phyloP scores from a whole-genome alignment of 768 basidiomycete genomes.

The Amanita molliuscula region DNA sequence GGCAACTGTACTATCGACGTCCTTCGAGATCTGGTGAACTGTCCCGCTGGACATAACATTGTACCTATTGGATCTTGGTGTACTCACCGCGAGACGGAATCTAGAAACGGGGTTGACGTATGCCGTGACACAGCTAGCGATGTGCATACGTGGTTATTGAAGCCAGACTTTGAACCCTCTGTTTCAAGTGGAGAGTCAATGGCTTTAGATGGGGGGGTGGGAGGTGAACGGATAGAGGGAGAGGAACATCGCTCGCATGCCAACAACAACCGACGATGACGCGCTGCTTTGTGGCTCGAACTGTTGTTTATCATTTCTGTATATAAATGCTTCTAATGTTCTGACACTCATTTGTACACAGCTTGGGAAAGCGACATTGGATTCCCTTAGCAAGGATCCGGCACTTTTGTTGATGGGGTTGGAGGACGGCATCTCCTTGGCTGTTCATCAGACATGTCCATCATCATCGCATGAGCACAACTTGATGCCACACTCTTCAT shows the following conservation, averaged over 20 bases:
- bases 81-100: conserved; percentile 44
- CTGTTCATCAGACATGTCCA: not conserved
- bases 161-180: conserved; percentile 50
- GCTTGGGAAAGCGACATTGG: no score
- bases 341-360: no score
- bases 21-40: conserved; percentile 52
- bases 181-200: conserved; percentile 34
- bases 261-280: no score
- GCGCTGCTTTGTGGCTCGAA: no score
- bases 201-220: conserved; percentile 14
- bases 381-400: no score
- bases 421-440: no score
- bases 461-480: no score
- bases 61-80: conserved; percentile 32
- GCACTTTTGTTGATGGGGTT: no score
- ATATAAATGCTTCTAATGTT: no score
- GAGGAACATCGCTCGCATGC: conserved; percentile 30
- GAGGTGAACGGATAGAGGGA: conserved; percentile 9
- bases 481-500: conserved; percentile 29
- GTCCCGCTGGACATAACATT: conserved; percentile 45
- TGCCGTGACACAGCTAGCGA: conserved; percentile 64
- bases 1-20: conserved; percentile 71
- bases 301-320: no score
- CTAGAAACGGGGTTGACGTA: conserved; percentile 65
- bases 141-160: conserved; percentile 69